These are phyloP conservation scores for Neospermospora avenae DNA, from an alignment of 2,329 filamentous ascomycete species.

Conservation along the genomic window DNA sequence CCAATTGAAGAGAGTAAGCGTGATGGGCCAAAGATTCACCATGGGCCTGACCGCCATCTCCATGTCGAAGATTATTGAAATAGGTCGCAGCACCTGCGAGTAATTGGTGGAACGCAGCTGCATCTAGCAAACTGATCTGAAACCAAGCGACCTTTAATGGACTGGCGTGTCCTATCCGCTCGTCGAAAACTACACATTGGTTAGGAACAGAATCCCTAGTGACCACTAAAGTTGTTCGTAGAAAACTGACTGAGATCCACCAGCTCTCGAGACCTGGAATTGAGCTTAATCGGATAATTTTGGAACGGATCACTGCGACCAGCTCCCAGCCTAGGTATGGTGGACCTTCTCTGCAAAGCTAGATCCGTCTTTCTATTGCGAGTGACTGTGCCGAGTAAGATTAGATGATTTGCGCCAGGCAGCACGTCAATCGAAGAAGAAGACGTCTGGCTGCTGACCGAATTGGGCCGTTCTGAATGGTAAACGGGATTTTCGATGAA, in stretches of 20 bases:
- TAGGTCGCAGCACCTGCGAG: background rate
- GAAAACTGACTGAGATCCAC: background rate
- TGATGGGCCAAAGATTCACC: constrained; percentile 1
- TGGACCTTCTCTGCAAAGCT: background rate
- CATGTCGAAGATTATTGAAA: background rate
- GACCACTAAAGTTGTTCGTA: too few relatives aligned
- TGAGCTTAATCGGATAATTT: background rate
- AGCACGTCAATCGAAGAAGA: background rate
- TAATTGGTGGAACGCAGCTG: constrained; percentile 1
- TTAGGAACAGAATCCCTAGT: too few relatives aligned
- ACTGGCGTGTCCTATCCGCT: background rate
- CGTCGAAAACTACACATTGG: background rate
- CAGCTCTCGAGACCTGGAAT: background rate
- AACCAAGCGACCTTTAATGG: background rate
- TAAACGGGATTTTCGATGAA: background rate
- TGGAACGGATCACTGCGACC: background rate
- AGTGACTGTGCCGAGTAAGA: background rate
- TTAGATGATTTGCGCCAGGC: background rate
- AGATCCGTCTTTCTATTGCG: background rate
- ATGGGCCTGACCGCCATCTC: background rate
- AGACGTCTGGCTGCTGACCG: background rate
- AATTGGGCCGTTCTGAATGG: background rate
- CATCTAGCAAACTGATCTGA: background rate
- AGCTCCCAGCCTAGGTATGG: background rate
- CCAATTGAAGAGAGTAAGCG: background rate